phyloP scores from a whole-genome alignment of 805 yeast genomes.

The Wickerhamomyces pijperi region DNA sequence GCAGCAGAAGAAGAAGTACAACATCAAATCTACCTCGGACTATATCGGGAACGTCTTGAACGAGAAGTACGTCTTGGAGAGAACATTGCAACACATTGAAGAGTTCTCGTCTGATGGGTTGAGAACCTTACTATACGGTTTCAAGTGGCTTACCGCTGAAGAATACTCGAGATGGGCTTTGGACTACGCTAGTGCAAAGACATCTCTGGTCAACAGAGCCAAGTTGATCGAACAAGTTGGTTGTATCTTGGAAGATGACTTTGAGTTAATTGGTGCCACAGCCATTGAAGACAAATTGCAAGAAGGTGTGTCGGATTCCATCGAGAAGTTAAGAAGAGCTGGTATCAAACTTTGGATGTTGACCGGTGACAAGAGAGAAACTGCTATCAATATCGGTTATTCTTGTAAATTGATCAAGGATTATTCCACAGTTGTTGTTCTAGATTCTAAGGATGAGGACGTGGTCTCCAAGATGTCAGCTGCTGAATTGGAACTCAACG shows the following conservation, averaged over 20 bases:
- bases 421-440: slow-evolving; percentile 76
- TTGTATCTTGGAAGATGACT: slow-evolving; percentile 52
- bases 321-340: slow-evolving; percentile 84
- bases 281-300: slow-evolving; percentile 97
- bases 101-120: slow-evolving; percentile 93
- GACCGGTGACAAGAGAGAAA: slow-evolving; percentile 96
- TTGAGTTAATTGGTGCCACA: slow-evolving; percentile 78
- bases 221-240: slow-evolving; percentile 63
- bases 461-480: slow-evolving; percentile 62
- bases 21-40: slow-evolving; percentile 13
- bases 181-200: slow-evolving; percentile 64
- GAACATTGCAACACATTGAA: slow-evolving; percentile 82
- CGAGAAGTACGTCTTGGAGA: slow-evolving; percentile 70
- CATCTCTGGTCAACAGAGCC: slow-evolving; percentile 59
- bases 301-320: slow-evolving; percentile 92
- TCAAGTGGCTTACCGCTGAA: slow-evolving; percentile 49
- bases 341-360: slow-evolving; percentile 97
- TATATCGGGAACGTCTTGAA: slow-evolving; percentile 44
- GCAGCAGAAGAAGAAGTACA: slow-evolving; percentile 47
- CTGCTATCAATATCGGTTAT: slow-evolving; percentile 94
- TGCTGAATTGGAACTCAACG: slow-evolving; percentile 60
- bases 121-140: slow-evolving; percentile 79
- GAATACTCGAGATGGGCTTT: slow-evolving; percentile 59
- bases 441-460: slow-evolving; percentile 44
- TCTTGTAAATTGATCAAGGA: slow-evolving; percentile 90